These are phyloP conservation scores for Wickerhamomyces tratensis DNA, from an alignment of 805 yeast species.

Conservation along the genomic window DNA sequence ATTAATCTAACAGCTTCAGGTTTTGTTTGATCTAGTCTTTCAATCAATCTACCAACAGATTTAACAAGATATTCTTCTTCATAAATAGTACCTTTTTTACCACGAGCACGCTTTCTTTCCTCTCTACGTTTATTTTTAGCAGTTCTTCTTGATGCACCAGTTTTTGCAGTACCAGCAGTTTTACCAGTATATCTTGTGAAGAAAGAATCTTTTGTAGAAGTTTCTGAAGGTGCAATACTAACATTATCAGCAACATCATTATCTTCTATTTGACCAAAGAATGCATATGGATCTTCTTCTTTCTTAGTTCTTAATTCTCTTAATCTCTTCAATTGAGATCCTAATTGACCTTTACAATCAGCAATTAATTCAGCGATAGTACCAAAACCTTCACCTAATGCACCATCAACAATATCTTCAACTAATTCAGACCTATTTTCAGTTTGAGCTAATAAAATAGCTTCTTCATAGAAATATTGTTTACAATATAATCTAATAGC, in stretches of 20 bases:
- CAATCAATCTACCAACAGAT: constrained; percentile 82
- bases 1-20: constrained; percentile 67
- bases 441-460: constrained; percentile 52
- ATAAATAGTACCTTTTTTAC: constrained; percentile 94
- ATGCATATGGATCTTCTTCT: constrained; percentile 74
- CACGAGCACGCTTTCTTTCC: constrained; percentile 92
- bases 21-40: constrained; percentile 65
- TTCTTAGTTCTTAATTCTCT: constrained; percentile 82
- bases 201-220: constrained; percentile 86
- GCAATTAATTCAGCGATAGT: constrained; percentile 78
- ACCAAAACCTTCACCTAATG: constrained; percentile 82
- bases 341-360: constrained; percentile 83
- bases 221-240: constrained; percentile 89
- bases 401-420: constrained; percentile 55
- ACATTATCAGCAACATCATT: constrained; percentile 83
- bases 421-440: constrained; percentile 35
- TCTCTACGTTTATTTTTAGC: constrained; percentile 90
- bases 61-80: constrained; percentile 92
- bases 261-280: constrained; percentile 58
- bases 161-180: constrained; percentile 90
- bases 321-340: constrained; percentile 74
- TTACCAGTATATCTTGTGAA: constrained; percentile 96
- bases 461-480: constrained; percentile 65
- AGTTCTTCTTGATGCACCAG: constrained; percentile 91
- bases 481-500: constrained; percentile 66